Evolutionary conservation across 2,329 filamentous ascomycete genomes (phyloP).

Genomic region (Neonectria ditissima): DNA sequence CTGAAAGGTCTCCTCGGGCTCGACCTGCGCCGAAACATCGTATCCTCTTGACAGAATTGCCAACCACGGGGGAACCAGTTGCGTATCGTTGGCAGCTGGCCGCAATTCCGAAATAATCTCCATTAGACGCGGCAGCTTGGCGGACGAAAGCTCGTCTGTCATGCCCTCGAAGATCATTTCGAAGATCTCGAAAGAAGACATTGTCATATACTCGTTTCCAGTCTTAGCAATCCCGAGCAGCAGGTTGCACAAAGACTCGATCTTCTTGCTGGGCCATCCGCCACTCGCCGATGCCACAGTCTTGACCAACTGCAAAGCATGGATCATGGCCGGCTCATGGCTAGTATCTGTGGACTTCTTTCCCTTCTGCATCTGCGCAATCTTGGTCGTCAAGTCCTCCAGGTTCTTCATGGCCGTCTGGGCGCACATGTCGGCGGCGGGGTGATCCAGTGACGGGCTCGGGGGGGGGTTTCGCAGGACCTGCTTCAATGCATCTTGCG

Average conservation of each 20-base stretch:
- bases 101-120: constrained; percentile 93
- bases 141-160: constrained; percentile 85
- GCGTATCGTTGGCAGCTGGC: constrained; percentile 92
- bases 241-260: constrained; percentile 90
- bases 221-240: constrained; percentile 89
- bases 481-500: constrained; percentile 87
- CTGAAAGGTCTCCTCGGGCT: constrained; percentile 90
- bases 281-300: constrained; percentile 87
- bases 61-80: constrained; percentile 95
- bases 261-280: constrained; percentile 97
- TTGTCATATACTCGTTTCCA: constrained; percentile 94
- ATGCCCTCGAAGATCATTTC: constrained; percentile 96
- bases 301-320: constrained; percentile 92
- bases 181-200: constrained; percentile 96
- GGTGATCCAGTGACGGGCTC: constrained; percentile 92
- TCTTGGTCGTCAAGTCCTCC: constrained; percentile 76
- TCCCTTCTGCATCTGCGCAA: constrained; percentile 70
- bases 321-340: constrained; percentile 87
- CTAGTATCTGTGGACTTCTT: constrained; percentile 70
- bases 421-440: constrained; percentile 95
- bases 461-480: constrained; percentile 88
- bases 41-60: constrained; percentile 95
- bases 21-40: constrained; percentile 89
- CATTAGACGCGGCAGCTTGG: constrained; percentile 88
- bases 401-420: constrained; percentile 88